Conservation (phyloP, 2,329 filamentous ascomycete species). For the Venturia aucupariae region DNA sequence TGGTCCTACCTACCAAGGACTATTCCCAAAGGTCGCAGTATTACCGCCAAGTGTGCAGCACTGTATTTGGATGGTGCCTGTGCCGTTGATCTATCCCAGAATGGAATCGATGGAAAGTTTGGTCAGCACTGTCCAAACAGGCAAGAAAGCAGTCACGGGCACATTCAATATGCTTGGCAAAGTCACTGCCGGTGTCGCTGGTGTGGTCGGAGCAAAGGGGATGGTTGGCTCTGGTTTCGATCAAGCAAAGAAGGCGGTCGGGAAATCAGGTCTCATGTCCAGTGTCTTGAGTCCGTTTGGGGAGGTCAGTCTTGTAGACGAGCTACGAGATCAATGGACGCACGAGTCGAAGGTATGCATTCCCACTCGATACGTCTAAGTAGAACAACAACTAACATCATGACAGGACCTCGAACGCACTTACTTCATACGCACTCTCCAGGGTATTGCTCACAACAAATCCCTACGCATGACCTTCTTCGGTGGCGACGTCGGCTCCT, state of each 20-base stretch:
- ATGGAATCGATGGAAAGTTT: slow-evolving; percentile 87
- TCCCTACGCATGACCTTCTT: slow-evolving; percentile 95
- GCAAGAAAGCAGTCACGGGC: slow-evolving; percentile 93
- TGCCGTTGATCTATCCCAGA: slow-evolving; percentile 83
- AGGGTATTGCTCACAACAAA: slow-evolving; percentile 92
- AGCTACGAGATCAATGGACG: slow-evolving; percentile 94
- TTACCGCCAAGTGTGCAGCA: slow-evolving; percentile 90
- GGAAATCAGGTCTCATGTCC: slow-evolving; percentile 92
- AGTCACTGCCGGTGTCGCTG: slow-evolving; percentile 87
- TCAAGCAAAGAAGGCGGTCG: slow-evolving; percentile 91
- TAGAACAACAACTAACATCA: slow-evolving; percentile 17
- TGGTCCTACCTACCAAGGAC: slow-evolving; percentile 90
- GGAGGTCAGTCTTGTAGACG: slow-evolving; percentile 88
- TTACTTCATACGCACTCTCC: slow-evolving; percentile 89
- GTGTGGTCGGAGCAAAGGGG: slow-evolving; percentile 89
- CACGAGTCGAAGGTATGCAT: slow-evolving; percentile 73
- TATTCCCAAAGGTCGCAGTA: slow-evolving; percentile 91
- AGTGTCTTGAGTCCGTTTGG: slow-evolving; percentile 93
- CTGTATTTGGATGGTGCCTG: slow-evolving; percentile 90
- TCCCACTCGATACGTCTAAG: slow-evolving; percentile 9
- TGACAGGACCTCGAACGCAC: slow-evolving; percentile 79
- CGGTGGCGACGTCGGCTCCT: slow-evolving; percentile 83
- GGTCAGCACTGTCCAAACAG: slow-evolving; percentile 82
- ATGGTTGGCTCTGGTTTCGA: slow-evolving; percentile 89
- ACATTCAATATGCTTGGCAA: slow-evolving; percentile 95